Evolutionary conservation across 495 filamentous ascomycete genomes (phyloP).

Genomic region (Penicillium argentinense): DNA sequence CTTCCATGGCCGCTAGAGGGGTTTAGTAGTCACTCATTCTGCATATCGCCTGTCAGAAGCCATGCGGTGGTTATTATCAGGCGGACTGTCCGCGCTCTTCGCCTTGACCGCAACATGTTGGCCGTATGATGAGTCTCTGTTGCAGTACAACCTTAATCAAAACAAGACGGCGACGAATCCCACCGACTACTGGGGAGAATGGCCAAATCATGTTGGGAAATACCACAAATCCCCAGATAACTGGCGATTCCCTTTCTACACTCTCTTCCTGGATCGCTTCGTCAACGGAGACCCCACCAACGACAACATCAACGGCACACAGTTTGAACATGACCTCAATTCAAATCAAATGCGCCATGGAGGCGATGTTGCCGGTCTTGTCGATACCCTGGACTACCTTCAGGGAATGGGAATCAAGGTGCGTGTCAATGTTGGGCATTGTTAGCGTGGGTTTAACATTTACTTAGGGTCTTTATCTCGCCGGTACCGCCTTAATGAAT

Average conservation of each 20-base stretch:
- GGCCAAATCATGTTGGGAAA: constrained; percentile 44
- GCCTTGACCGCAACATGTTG: constrained; percentile 39
- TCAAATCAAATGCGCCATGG: constrained; percentile 71
- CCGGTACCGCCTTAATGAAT: constrained; percentile 69
- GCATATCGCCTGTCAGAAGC: too few relatives aligned
- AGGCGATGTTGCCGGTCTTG: constrained; percentile 63
- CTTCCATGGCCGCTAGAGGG: too few relatives aligned
- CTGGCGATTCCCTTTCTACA: constrained; percentile 74
- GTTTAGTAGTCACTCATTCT: too few relatives aligned
- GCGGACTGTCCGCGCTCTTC: constrained; percentile 34
- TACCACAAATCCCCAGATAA: constrained; percentile 60
- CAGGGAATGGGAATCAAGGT: constrained; percentile 75
- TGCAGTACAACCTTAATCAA: constrained; percentile 61
- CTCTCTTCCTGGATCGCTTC: constrained; percentile 66
- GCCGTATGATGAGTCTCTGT: constrained; percentile 53
- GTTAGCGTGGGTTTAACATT: background rate
- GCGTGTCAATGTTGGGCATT: constrained; percentile 4
- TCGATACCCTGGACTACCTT: constrained; percentile 68
- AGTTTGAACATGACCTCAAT: constrained; percentile 65
- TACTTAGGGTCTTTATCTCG: constrained; percentile 61
- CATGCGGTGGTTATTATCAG: constrained; percentile 36
- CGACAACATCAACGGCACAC: constrained; percentile 66
- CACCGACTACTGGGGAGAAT: constrained; percentile 60
- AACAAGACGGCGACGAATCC: constrained; percentile 58
- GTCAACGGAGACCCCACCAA: constrained; percentile 72